phyloP scores from a whole-genome alignment of 805 yeast species.

The Cyberlindnera euphorbiiphila region DNA sequence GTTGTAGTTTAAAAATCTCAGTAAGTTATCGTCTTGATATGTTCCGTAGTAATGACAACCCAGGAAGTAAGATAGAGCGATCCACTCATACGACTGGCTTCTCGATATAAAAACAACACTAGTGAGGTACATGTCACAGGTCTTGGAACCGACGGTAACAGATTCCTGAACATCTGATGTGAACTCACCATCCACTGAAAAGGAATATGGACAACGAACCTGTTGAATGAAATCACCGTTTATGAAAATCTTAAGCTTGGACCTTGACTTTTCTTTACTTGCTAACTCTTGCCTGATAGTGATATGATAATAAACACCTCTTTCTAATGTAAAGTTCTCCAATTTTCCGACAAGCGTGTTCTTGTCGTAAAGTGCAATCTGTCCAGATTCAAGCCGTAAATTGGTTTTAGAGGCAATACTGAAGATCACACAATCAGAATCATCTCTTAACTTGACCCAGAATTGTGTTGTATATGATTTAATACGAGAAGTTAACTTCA shows the following conservation, averaged over 20 bases:
- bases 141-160: conserved; percentile 17
- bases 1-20: conserved; percentile 37
- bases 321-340: conserved; percentile 20
- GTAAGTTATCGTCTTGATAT: conserved; percentile 36
- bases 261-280: conserved; percentile 10
- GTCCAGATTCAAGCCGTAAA: conserved; percentile 32
- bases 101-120: conserved; percentile 39
- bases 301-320: conserved; percentile 19
- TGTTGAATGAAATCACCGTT: conserved; percentile 21
- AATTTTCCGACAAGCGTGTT: conserved; percentile 9
- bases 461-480: conserved; percentile 26
- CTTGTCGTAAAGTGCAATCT: conserved; percentile 26
- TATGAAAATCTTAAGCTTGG: conserved; percentile 19
- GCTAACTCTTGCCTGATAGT: conserved; percentile 19
- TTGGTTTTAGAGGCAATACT: conserved; percentile 19
- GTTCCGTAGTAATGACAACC: conserved; percentile 49
- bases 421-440: conserved; percentile 28
- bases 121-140: conserved; percentile 15
- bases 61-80: conserved; percentile 41
- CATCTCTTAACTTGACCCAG: conserved; percentile 29
- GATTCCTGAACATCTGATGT: not conserved
- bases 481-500: not conserved
- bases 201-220: conserved; percentile 21
- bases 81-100: conserved; percentile 46
- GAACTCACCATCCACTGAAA: conserved; percentile 9